phyloP scores from a whole-genome alignment of 139 green algal species.

The Microglena sp. region DNA sequence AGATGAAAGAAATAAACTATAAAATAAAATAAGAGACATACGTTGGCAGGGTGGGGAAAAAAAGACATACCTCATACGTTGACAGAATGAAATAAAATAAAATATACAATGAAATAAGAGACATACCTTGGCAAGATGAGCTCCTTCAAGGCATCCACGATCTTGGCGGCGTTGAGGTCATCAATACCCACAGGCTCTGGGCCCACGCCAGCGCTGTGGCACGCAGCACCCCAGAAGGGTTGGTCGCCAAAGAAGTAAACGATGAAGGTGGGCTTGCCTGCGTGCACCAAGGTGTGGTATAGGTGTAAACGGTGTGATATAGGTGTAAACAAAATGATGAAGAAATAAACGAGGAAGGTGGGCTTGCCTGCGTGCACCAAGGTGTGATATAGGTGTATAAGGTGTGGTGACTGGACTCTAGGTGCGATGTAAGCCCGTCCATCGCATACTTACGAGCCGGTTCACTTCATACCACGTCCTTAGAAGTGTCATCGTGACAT shows the following conservation, averaged over 20 bases:
- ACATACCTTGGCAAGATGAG: constrained; percentile 12
- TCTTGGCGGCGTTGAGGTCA: constrained; percentile 32
- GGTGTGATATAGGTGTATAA: not conserved
- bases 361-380: constrained; percentile 15
- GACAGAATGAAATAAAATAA: no score
- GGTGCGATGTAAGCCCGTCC: not conserved
- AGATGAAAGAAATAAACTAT: no score
- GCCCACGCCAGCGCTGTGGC: constrained; percentile 29
- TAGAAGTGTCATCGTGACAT: no score
- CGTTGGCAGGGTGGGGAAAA: no score
- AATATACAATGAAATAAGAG: no score
- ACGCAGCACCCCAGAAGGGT: constrained; percentile 41
- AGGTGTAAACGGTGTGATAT: not conserved
- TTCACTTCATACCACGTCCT: no score
- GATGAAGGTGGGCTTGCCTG: constrained; percentile 51
- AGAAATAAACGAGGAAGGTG: constrained; percentile 50
- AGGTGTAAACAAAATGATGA: no score
- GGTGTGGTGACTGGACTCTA: not conserved
- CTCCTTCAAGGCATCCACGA: constrained; percentile 25
- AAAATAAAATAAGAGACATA: no score
- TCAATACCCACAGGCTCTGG: constrained; percentile 48
- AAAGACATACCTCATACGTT: no score
- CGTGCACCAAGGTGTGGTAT: not conserved
- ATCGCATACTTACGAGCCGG: no score
- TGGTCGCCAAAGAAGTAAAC: constrained; percentile 66